phyloP scores from a whole-genome alignment of 768 basidiomycete species.

The Lyophyllum atratum region DNA sequence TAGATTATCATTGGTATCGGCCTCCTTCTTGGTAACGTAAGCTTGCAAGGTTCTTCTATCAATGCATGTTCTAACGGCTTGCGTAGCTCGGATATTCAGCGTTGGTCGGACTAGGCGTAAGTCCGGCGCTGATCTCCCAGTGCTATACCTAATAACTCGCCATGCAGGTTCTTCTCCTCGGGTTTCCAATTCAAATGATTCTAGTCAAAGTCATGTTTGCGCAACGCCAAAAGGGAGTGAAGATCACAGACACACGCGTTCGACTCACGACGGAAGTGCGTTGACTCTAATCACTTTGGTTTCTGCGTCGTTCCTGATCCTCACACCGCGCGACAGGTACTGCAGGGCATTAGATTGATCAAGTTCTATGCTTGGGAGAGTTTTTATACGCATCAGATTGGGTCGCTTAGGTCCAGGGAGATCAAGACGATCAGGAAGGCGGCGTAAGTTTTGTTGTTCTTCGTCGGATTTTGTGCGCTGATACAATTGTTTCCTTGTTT shows the following conservation, averaged over 20 bases:
- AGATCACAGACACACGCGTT: constrained; percentile 68
- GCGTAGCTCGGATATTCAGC: constrained; percentile 72
- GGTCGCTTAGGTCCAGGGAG: constrained; percentile 38
- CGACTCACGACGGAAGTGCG: constrained; percentile 60
- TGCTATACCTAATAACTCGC: neutral
- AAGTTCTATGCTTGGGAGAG: constrained; percentile 65
- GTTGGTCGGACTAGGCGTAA: constrained; percentile 58
- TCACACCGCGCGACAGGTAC: constrained; percentile 35
- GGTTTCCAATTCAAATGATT: constrained; percentile 58
- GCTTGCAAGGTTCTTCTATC: constrained; percentile 14
- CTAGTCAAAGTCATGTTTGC: constrained; percentile 54
- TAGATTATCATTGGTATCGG: constrained; percentile 60
- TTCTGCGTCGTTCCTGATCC: neutral
- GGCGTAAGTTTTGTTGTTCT: constrained; percentile 30
- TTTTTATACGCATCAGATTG: constrained; percentile 48
- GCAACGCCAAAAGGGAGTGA: constrained; percentile 56
- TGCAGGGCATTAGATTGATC: constrained; percentile 68
- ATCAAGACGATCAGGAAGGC: constrained; percentile 37
- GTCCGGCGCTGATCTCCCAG: constrained; percentile 14
- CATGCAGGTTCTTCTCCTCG: constrained; percentile 50
- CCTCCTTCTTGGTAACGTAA: constrained; percentile 59
- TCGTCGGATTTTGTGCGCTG: neutral
- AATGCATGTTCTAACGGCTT: neutral
- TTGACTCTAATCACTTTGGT: too few relatives aligned
- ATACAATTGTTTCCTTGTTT: too few relatives aligned